A percentile compares a stretch with the other conserved stretches of the same genome.
These are phyloP conservation scores for Mesembryanthemum crystallinum DNA, from an alignment of 148 eudicot genomes.

Conservation along the genomic window DNA sequence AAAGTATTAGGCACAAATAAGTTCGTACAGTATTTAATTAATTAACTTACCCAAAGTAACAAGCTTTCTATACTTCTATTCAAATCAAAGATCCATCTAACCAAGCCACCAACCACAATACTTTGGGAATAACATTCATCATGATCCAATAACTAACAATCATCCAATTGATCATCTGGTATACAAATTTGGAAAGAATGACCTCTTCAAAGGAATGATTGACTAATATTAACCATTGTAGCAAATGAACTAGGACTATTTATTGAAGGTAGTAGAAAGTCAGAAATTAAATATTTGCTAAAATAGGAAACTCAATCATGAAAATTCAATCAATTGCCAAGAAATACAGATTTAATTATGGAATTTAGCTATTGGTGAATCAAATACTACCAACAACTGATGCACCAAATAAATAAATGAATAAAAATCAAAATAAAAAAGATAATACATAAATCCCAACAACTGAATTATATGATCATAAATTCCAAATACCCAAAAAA, in stretches of 20 bases:
- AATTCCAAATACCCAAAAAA: conserved; percentile 16
- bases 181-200: background rate
- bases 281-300: background rate
- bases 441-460: too few species aligned
- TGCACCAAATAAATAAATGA: background rate
- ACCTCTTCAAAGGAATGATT: background rate
- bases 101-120: conserved; percentile 11
- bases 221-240: background rate
- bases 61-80: background rate
- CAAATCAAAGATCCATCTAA: conserved; percentile 5
- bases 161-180: background rate
- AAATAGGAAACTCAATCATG: background rate
- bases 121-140: background rate
- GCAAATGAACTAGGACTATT: background rate
- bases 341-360: background rate
- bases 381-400: background rate
- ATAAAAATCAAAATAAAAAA: too few species aligned
- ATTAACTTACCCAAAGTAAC: background rate
- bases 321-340: background rate
- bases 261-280: background rate
- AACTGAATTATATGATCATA: conserved; percentile 6
- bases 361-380: conserved; percentile 5
- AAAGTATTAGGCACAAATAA: background rate
- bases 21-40: too few species aligned
- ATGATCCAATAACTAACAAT: background rate